Evolutionary conservation across 306 rosid genomes (phyloP), one percentile per base, ranked within the genome.

Genomic region (Trichosanthes truncata): DNA sequence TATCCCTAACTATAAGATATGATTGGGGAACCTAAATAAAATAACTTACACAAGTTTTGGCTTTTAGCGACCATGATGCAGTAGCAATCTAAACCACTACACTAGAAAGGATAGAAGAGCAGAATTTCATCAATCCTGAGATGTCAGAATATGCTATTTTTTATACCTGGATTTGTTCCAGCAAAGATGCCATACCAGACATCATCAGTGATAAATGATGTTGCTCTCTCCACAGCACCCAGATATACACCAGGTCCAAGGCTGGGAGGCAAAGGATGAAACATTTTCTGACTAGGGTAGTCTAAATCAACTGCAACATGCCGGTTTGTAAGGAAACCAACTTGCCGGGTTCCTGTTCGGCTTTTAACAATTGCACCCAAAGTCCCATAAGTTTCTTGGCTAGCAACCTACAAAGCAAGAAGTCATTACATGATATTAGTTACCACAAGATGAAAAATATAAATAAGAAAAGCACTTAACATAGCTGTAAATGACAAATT

Each of bases 171-270:
- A 86, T 96, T 96, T 80, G 93, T 96, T 90, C 99, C 99, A 4
- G 99, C 96, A 87, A 93, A 96, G 84, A 91, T 96, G 51, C 94
- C 99, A 68, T 96, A 96, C 99, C 99, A 96, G 74, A 84, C 98
- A 68, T 89, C 93, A 91, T 96, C 99, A 35, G 97, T 90, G 87
- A 96, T 96, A 83, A 96, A 96, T 51, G 99, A 96, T 38, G 99
- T 96, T 80, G 99, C 99, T 84, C 99, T 93, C 89, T 93, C 98
- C 81, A 96, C 99, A 48, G 99, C 99, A 60, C 99, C 99, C 51
- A 96, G 89, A 90, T 96, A 96, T 35, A 96, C 98, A 45, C 99
- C 98, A 80, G 97, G 98, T 83, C 99, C 99, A 83, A 91, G 96
- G 87, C 93, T 96, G 78, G 99, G 99, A 45, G 99, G 99, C 88